These are phyloP conservation scores for Phytophthora fragariaefolia DNA, from an alignment of 352 stramenopile species.

Conservation along the genomic window DNA sequence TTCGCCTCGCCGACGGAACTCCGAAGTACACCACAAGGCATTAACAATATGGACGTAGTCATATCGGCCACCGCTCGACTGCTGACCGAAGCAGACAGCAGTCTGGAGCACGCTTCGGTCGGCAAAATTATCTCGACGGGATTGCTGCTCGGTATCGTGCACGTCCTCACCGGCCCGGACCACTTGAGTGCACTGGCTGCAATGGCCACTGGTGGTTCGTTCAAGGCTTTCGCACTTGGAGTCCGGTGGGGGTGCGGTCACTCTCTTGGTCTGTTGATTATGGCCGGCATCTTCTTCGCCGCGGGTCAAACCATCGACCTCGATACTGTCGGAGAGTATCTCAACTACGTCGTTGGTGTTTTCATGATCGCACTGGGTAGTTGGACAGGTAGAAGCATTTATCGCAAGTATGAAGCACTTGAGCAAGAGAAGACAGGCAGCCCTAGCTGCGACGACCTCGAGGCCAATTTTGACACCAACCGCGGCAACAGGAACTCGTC, in stretches of 20 bases:
- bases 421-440: constrained; percentile 14
- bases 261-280: constrained; percentile 75
- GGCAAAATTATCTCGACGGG: constrained; percentile 52
- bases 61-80: constrained; percentile 9
- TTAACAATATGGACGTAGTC: constrained; percentile 12
- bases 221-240: constrained; percentile 69
- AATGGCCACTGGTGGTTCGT: constrained; percentile 63
- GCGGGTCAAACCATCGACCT: constrained; percentile 43
- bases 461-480: neutral
- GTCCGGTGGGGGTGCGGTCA: constrained; percentile 88
- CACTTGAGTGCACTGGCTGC: constrained; percentile 86
- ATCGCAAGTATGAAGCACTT: constrained; percentile 35
- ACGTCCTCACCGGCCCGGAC: constrained; percentile 60
- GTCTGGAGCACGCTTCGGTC: constrained; percentile 40
- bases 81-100: constrained; percentile 36
- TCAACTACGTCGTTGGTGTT: constrained; percentile 56
- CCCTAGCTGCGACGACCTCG: constrained; percentile 14
- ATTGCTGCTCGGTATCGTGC: constrained; percentile 47
- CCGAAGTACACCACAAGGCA: neutral
- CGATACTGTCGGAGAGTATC: constrained; percentile 43
- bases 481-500: neutral
- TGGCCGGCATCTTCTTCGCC: constrained; percentile 72
- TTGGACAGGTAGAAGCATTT: constrained; percentile 40
- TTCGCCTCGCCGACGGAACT: neutral
- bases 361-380: constrained; percentile 64